These are phyloP conservation scores for Pleoardoris graminearum DNA, from an alignment of 2,329 filamentous ascomycete species.

Conservation along the genomic window DNA sequence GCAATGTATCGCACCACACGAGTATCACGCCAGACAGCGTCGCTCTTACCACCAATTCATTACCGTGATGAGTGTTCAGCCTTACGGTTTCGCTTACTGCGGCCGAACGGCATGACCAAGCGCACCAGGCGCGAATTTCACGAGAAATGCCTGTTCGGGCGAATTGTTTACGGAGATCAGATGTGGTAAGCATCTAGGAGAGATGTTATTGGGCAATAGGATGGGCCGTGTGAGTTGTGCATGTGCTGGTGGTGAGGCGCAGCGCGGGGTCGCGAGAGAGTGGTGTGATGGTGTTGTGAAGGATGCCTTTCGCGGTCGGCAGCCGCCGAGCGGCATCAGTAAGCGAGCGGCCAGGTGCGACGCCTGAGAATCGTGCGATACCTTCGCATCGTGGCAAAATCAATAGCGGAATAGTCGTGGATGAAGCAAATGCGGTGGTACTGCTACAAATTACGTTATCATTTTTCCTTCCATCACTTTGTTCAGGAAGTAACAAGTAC, in stretches of 20 bases:
- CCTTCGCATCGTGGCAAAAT: too few species aligned
- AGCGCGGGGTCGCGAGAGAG: background rate
- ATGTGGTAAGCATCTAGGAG: background rate
- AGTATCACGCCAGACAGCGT: constrained; percentile 1
- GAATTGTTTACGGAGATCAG: background rate
- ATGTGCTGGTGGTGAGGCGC: background rate
- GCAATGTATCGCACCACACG: constrained; percentile 3
- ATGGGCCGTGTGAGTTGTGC: background rate
- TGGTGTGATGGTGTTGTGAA: constrained; percentile 10
- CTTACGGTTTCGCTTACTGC: background rate
- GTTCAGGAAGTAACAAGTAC: too few species aligned
- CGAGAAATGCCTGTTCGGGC: background rate
- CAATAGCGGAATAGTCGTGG: too few species aligned
- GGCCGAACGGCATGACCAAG: constrained; percentile 1
- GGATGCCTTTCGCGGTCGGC: background rate
- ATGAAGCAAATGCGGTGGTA: too few species aligned
- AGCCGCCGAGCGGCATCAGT: background rate
- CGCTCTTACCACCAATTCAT: background rate
- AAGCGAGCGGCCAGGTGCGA: background rate
- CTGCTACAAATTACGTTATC: too few species aligned
- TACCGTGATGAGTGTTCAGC: constrained; percentile 1
- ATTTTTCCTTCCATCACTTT: too few species aligned
- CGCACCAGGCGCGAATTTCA: constrained; percentile 1
- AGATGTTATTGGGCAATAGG: background rate
- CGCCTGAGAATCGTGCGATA: constrained; percentile 7